Conservation (phyloP, 2,329 filamentous ascomycete genomes). For the Stagonosporopsis chrysanthemi region DNA sequence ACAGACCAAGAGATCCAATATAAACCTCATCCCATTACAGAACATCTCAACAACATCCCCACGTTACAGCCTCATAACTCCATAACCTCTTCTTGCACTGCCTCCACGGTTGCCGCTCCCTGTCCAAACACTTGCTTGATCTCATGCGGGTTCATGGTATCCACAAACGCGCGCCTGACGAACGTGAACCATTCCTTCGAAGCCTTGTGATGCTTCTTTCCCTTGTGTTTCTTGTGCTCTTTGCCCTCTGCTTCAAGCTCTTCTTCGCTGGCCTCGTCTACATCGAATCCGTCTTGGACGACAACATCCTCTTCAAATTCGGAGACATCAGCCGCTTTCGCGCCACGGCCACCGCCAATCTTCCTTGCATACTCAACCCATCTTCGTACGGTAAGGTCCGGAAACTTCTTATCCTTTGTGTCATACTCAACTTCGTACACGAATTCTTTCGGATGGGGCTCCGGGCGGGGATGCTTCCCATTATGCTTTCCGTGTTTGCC, state of each 20-base stretch:
- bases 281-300: conserved; percentile 32
- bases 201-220: conserved; percentile 56
- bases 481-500: conserved; percentile 70
- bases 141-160: conserved; percentile 71
- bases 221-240: conserved; percentile 59
- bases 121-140: conserved; percentile 56
- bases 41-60: not conserved
- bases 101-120: not conserved
- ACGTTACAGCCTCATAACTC: conserved; percentile 24
- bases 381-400: conserved; percentile 84
- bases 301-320: conserved; percentile 34
- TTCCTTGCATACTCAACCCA: conserved; percentile 80
- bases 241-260: conserved; percentile 37
- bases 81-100: conserved; percentile 24
- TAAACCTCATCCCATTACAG: not conserved
- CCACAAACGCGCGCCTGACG: conserved; percentile 79
- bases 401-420: conserved; percentile 79
- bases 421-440: conserved; percentile 84
- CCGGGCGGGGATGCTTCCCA: conserved; percentile 53
- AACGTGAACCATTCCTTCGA: conserved; percentile 82
- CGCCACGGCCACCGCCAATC: conserved; percentile 66
- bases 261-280: conserved; percentile 38
- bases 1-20: not conserved
- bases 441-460: conserved; percentile 70
- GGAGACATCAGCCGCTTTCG: conserved; percentile 16